A percentile compares a stretch with the other conserved stretches of the same genome.
Conservation (phyloP, 202 grass and related monocot species). For the Dendrocalamus latiflorus region DNA sequence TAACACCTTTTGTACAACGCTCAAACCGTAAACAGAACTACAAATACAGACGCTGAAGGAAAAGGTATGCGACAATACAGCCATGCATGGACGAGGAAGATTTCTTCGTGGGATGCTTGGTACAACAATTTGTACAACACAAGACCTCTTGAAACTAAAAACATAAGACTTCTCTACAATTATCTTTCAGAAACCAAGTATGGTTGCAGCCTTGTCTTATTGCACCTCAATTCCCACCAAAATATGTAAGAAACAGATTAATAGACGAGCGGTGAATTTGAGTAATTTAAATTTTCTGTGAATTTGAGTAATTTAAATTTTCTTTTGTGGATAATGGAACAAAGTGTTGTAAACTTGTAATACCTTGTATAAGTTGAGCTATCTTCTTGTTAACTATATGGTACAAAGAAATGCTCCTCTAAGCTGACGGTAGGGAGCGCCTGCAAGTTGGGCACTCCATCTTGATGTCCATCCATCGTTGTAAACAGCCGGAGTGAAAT, state of each 20-base stretch:
- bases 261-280: not conserved
- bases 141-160: constrained; percentile 14
- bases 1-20: constrained; percentile 9
- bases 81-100: not conserved
- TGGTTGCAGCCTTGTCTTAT: constrained; percentile 24
- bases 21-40: not conserved
- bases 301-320: not conserved
- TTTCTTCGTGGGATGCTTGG: constrained; percentile 1
- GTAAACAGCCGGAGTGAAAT: constrained; percentile 98
- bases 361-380: constrained; percentile 56
- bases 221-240: constrained; percentile 25
- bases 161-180: constrained; percentile 24
- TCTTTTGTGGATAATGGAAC: not conserved
- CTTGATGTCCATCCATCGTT: constrained; percentile 99
- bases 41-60: not conserved
- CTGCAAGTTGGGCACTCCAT: constrained; percentile 99
- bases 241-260: not conserved
- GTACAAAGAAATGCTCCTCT: constrained; percentile 52
- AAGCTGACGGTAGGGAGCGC: constrained; percentile 80
- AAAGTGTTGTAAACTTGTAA: not conserved
- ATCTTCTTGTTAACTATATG: constrained; percentile 47
- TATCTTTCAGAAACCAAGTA: constrained; percentile 4
- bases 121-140: constrained; percentile 40
- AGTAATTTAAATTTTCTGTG: not conserved
- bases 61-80: not conserved